These are phyloP conservation scores for Auricularia sp. DNA, from an alignment of 768 basidiomycete genomes.

Conservation along the genomic window DNA sequence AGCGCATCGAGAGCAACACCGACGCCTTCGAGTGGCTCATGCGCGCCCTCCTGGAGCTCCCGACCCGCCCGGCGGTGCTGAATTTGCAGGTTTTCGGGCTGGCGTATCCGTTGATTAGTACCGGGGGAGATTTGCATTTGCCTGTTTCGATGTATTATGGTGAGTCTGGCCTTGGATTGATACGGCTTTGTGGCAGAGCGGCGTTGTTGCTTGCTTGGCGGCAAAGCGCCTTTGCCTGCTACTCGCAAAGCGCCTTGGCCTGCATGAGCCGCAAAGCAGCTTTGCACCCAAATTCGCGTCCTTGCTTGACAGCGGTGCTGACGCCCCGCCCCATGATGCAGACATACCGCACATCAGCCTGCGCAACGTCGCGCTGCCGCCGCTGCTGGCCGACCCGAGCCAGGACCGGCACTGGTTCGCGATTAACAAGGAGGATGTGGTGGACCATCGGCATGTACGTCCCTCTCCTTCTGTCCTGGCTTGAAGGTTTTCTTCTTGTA, in stretches of 20 bases:
- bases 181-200: no score
- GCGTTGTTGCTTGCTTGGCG: no score
- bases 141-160: conserved; percentile 7
- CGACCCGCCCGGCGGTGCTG: conserved; percentile 6
- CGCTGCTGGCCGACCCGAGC: conserved; percentile 1
- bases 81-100: conserved; percentile 9
- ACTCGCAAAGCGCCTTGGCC: no score
- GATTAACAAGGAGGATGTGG: not conserved
- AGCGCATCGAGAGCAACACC: conserved; percentile 4
- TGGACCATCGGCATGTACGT: conserved; percentile 9
- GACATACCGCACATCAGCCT: conserved; percentile 7
- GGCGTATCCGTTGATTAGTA: conserved; percentile 4
- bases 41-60: conserved; percentile 5
- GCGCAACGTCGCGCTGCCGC: conserved; percentile 9
- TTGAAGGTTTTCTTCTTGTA: no score
- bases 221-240: no score
- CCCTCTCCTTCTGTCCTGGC: no score
- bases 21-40: conserved; percentile 9
- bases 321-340: not conserved
- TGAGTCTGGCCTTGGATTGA: not conserved
- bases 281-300: no score
- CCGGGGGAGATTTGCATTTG: conserved; percentile 9
- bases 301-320: no score
- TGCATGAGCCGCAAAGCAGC: no score
- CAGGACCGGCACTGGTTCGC: conserved; percentile 7